Evolutionary conservation across 164 flowering plant species (phyloP).

Genomic region (Protea cynaroides): DNA sequence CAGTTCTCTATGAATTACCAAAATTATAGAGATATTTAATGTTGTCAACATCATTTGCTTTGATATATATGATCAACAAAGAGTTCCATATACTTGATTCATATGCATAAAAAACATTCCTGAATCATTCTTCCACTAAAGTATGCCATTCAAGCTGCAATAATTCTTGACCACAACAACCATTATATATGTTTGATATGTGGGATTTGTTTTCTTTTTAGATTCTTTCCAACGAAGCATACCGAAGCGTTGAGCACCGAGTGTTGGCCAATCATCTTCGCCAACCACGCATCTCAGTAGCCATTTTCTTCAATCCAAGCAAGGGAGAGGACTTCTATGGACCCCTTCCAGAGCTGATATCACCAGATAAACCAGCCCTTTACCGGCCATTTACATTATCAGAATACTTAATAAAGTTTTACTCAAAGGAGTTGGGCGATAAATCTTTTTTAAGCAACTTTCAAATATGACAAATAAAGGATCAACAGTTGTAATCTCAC

Average conservation of each 20-base stretch:
- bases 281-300: slow-evolving; percentile 36
- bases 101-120: no score
- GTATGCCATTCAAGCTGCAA: no score
- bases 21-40: no score
- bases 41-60: no score
- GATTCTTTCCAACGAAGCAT: slow-evolving; percentile 46
- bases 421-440: slow-evolving; percentile 33
- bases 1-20: no score
- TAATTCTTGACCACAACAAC: no score
- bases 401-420: slow-evolving; percentile 28
- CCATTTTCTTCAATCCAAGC: slow-evolving; percentile 34
- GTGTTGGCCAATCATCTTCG: slow-evolving; percentile 36
- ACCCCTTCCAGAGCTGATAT: slow-evolving; percentile 40
- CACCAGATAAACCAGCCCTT: slow-evolving; percentile 36
- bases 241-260: slow-evolving; percentile 49
- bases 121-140: no score
- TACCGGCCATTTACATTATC: slow-evolving; percentile 23
- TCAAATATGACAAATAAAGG: no score
- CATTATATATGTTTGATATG: no score
- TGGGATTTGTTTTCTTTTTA: no score
- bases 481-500: neutral
- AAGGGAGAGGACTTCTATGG: slow-evolving; percentile 30
- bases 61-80: no score
- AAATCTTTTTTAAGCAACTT: slow-evolving; percentile 25
- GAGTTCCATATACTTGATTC: no score